Percentiles rank a stretch among this genome's conserved stretches.
Conservation (phyloP, 2,329 filamentous ascomycete genomes). For the Fusarium kyushuense region DNA sequence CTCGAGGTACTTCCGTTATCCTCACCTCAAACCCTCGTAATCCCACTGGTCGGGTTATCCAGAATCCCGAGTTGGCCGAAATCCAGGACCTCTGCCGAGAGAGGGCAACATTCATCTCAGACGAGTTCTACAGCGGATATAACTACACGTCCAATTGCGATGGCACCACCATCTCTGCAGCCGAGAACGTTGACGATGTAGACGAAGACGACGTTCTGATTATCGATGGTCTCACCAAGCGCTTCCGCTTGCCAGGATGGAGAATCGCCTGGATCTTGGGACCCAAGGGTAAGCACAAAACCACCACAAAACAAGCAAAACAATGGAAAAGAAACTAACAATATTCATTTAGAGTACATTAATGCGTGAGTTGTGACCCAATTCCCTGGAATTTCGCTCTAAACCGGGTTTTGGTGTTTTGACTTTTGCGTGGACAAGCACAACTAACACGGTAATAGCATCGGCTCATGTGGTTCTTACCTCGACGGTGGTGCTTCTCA, state of each 20-base stretch:
- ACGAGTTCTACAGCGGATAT: slow-evolving; percentile 97
- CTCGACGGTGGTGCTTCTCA: slow-evolving; percentile 95
- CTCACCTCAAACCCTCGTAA: slow-evolving; percentile 96
- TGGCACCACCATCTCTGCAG: slow-evolving; percentile 74
- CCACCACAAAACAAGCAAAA: not conserved
- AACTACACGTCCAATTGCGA: slow-evolving; percentile 83
- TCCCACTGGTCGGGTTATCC: slow-evolving; percentile 88
- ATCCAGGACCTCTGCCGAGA: slow-evolving; percentile 95
- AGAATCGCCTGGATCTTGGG: slow-evolving; percentile 96
- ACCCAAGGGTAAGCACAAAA: slow-evolving; percentile 71
- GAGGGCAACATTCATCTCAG: slow-evolving; percentile 90
- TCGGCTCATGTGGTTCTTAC: slow-evolving; percentile 92
- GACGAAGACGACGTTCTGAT: slow-evolving; percentile 92
- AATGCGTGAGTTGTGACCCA: slow-evolving; percentile 68
- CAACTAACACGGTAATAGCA: slow-evolving; percentile 57
- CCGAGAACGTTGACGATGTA: slow-evolving; percentile 90
- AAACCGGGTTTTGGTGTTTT: not conserved
- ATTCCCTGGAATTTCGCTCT: not conserved
- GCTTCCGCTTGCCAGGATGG: slow-evolving; percentile 96
- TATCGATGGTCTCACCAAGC: slow-evolving; percentile 95
- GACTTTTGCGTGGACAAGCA: not conserved
- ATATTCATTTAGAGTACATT: slow-evolving; percentile 77
- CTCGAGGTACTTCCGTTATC: slow-evolving; percentile 87
- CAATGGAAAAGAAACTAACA: slow-evolving; percentile 21
- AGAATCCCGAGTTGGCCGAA: slow-evolving; percentile 84